Evolutionary conservation across 805 yeast genomes (phyloP).

Genomic region (Kazachstania viticola): DNA sequence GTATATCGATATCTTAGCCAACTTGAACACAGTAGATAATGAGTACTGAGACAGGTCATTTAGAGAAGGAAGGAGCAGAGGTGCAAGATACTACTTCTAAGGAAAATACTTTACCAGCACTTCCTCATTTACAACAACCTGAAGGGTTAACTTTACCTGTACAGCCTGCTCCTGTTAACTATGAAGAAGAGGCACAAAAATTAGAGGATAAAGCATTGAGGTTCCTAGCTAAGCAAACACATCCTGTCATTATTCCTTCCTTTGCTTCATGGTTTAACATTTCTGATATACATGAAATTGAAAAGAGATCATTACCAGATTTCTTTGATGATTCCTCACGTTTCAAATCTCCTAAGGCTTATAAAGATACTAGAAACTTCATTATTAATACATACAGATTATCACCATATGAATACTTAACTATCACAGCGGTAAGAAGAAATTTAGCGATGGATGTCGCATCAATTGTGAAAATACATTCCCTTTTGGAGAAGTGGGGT

Average conservation of each 20-base stretch:
- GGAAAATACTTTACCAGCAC: slow-evolving; percentile 10
- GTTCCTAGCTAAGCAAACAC: slow-evolving; percentile 48
- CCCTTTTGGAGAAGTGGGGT: slow-evolving; percentile 85
- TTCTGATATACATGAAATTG: slow-evolving; percentile 62
- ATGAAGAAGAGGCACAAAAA: slow-evolving; percentile 26
- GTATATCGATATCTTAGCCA: no score
- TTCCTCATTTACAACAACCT: slow-evolving; percentile 18
- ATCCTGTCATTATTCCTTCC: slow-evolving; percentile 76
- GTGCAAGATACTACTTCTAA: background rate
- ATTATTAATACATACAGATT: slow-evolving; percentile 80
- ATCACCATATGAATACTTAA: slow-evolving; percentile 80
- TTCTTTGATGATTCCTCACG: slow-evolving; percentile 65
- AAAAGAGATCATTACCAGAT: slow-evolving; percentile 76
- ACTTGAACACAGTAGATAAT: background rate
- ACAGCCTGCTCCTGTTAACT: slow-evolving; percentile 18
- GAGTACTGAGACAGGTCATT: background rate
- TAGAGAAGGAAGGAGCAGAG: background rate
- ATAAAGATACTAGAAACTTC: slow-evolving; percentile 74
- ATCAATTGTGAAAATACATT: slow-evolving; percentile 71
- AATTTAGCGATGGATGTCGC: slow-evolving; percentile 89
- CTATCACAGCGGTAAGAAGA: slow-evolving; percentile 84
- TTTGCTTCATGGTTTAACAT: slow-evolving; percentile 80
- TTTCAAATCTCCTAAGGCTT: slow-evolving; percentile 71
- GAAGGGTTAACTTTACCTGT: no score
- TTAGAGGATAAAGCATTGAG: slow-evolving; percentile 26